These are phyloP conservation scores for Hibiscus tridactylites DNA, from an alignment of 345 rosid genomes.

Conservation along the genomic window DNA sequence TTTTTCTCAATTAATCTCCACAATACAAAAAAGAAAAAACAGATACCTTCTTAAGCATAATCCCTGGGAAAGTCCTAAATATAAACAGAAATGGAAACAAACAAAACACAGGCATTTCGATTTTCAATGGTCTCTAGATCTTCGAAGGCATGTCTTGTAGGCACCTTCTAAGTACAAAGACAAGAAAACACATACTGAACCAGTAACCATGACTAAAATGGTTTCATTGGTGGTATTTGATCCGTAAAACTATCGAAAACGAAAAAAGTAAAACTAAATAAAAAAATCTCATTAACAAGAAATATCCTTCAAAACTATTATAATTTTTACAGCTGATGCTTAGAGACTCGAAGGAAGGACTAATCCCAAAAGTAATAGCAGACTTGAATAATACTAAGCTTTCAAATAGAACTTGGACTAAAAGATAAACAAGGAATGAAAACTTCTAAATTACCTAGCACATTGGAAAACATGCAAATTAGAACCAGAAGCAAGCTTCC, in stretches of 20 bases:
- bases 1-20: neutral
- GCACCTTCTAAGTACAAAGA: neutral
- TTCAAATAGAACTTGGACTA: neutral
- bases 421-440: neutral
- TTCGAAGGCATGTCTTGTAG: neutral
- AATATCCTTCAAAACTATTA: neutral
- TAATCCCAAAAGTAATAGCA: neutral
- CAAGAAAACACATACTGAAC: neutral
- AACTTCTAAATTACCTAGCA: slow-evolving; percentile 39
- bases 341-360: neutral
- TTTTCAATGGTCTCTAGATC: neutral
- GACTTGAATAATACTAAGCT: neutral
- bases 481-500: slow-evolving; percentile 35
- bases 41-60: neutral
- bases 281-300: neutral
- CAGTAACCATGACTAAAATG: neutral
- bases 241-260: neutral
- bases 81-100: neutral
- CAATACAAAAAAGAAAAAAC: neutral
- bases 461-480: slow-evolving; percentile 24
- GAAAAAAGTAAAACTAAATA: neutral
- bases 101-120: neutral
- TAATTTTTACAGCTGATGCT: neutral
- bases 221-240: neutral
- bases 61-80: neutral